phyloP scores from a whole-genome alignment of 768 basidiomycete genomes.

The Tulasnella sp. region DNA sequence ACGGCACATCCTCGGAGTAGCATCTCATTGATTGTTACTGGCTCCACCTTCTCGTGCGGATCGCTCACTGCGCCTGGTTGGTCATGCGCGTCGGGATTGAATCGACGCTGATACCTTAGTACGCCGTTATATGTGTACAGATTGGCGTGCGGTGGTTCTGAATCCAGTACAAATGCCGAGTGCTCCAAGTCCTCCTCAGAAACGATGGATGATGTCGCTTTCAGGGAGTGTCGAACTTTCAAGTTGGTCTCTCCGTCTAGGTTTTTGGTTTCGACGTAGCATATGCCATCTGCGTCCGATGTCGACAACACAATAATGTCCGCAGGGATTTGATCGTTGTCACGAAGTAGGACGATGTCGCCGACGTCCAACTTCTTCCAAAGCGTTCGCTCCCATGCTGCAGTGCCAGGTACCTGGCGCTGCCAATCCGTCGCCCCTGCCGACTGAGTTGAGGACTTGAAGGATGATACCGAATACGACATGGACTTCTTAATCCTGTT shows the following conservation, averaged over 20 bases:
- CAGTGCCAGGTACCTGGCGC: constrained; percentile 54
- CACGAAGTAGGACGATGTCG: constrained; percentile 81
- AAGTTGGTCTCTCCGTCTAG: constrained; percentile 96
- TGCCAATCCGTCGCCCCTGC: constrained; percentile 76
- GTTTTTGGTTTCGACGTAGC: constrained; percentile 97
- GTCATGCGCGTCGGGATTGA: neutral
- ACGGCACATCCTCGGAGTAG: constrained; percentile 84
- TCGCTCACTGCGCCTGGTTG: constrained; percentile 36
- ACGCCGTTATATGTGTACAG: constrained; percentile 85
- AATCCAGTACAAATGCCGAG: constrained; percentile 78
- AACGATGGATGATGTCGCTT: constrained; percentile 59
- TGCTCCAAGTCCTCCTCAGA: constrained; percentile 89
- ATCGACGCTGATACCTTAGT: constrained; percentile 42
- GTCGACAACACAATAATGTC: constrained; percentile 90
- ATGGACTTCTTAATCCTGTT: neutral
- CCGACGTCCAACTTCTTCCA: constrained; percentile 99
- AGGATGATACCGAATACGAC: constrained; percentile 8
- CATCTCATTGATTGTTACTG: constrained; percentile 83
- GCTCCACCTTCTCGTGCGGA: constrained; percentile 49
- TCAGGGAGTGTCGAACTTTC: constrained; percentile 70
- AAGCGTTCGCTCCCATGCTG: constrained; percentile 87
- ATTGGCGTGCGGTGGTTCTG: constrained; percentile 89
- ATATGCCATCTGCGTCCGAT: constrained; percentile 81
- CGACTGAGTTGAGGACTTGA: constrained; percentile 37
- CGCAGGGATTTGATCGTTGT: constrained; percentile 94